Percentiles rank a stretch among this genome's conserved stretches.
phyloP scores from a whole-genome alignment of 2,329 filamentous ascomycete genomes.

The Mycosphaerella sp. region DNA sequence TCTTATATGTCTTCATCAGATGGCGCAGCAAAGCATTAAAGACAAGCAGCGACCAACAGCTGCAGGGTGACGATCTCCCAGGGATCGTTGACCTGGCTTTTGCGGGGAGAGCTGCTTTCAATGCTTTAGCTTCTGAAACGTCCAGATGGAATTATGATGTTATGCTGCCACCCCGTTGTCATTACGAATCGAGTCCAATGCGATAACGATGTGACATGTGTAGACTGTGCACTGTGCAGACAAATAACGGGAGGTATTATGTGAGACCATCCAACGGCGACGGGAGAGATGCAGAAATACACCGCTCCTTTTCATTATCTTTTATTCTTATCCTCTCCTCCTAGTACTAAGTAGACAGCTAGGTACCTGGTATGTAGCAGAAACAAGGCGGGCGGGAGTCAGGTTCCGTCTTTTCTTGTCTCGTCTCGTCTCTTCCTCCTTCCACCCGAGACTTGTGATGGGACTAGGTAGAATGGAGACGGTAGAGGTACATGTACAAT shows the following conservation, averaged over 20 bases:
- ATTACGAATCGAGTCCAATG: neutral
- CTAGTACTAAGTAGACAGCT: neutral
- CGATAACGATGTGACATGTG: neutral
- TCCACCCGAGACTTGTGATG: no score
- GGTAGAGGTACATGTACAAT: no score
- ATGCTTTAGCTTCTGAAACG: no score
- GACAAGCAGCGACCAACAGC: neutral
- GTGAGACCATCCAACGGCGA: no score
- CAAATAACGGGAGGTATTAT: neutral
- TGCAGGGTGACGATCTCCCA: neutral
- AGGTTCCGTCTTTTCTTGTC: neutral
- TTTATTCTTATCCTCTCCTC: neutral
- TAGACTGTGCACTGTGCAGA: neutral
- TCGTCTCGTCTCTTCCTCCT: no score
- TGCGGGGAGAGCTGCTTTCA: neutral
- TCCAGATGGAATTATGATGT: no score
- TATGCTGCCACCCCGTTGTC: neutral
- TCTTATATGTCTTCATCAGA: neutral
- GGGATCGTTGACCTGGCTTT: neutral
- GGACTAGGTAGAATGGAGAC: no score
- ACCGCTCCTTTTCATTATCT: neutral
- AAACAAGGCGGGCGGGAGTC: conserved; percentile 5
- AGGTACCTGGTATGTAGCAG: neutral
- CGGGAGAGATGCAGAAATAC: neutral
- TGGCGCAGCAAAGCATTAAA: neutral